Conservation (phyloP, 257 asterid genomes). For the Penstemon barbatus region DNA sequence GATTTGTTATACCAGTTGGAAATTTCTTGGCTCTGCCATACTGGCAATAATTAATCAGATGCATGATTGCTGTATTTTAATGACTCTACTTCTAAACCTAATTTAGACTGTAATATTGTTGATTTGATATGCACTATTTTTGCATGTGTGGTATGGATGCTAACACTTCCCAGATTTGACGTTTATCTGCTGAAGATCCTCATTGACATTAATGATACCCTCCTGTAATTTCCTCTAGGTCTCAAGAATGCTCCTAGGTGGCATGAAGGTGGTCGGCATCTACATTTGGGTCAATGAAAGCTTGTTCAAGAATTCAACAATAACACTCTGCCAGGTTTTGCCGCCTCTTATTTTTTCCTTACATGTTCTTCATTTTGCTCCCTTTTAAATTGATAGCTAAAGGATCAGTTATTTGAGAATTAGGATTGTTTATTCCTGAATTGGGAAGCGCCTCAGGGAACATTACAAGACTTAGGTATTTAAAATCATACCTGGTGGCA, state of each 20-base stretch:
- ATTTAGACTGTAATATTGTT: conserved; percentile 19
- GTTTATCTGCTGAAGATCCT: conserved; percentile 16
- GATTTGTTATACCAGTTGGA: not conserved
- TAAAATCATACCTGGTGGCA: conserved; percentile 13
- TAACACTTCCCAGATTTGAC: conserved; percentile 10
- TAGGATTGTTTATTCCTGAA: conserved; percentile 1
- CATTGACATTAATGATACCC: conserved; percentile 14
- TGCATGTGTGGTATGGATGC: conserved; percentile 15
- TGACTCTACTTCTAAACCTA: conserved; percentile 2
- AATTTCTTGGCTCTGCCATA: not conserved
- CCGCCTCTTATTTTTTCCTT: conserved; percentile 4
- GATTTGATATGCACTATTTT: conserved; percentile 11
- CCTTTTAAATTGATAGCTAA: conserved; percentile 10
- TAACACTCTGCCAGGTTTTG: conserved; percentile 78
- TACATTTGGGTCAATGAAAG: conserved; percentile 80
- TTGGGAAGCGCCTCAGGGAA: conserved; percentile 10
- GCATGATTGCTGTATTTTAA: conserved; percentile 9
- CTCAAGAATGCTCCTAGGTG: conserved; percentile 92
- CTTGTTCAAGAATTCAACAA: conserved; percentile 80
- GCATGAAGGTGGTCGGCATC: conserved; percentile 84
- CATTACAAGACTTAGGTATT: not conserved
- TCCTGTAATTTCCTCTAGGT: conserved; percentile 49
- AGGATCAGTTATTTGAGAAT: conserved; percentile 2
- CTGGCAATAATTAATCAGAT: not conserved
- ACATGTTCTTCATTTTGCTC: conserved; percentile 9